Conservation (phyloP, 768 basidiomycete species). For the Pleurotus salmoneostramineus region DNA sequence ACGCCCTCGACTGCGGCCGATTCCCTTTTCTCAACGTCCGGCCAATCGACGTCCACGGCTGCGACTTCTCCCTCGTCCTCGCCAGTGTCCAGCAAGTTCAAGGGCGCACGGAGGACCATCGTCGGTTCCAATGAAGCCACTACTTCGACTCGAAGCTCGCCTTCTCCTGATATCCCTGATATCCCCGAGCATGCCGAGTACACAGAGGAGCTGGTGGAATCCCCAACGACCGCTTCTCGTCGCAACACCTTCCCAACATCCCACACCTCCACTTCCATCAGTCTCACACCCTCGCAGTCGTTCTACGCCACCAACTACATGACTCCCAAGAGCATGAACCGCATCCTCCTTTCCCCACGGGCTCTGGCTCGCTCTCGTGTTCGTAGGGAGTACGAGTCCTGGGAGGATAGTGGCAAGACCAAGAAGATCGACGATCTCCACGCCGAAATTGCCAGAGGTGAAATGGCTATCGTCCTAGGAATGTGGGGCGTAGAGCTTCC, state of each 20-base stretch:
- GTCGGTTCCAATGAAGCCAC: background rate
- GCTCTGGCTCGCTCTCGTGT: background rate
- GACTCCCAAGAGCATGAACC: background rate
- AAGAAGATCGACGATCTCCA: slow-evolving; percentile 31
- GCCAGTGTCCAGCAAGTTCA: background rate
- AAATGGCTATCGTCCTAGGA: slow-evolving; percentile 62
- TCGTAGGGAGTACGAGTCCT: background rate
- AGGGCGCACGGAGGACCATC: background rate
- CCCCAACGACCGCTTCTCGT: background rate
- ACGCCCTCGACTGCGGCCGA: background rate
- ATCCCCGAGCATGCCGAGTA: background rate
- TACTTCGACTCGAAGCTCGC: background rate
- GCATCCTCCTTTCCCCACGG: background rate
- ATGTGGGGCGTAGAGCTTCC: slow-evolving; percentile 35
- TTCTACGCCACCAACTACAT: background rate
- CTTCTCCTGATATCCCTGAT: background rate
- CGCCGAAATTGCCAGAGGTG: slow-evolving; percentile 61
- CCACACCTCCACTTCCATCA: background rate
- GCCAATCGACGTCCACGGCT: slow-evolving; percentile 15
- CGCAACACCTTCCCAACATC: background rate
- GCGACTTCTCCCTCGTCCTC: background rate
- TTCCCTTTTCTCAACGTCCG: slow-evolving; percentile 13
- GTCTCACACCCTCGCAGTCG: background rate
- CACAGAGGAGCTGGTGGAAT: background rate
- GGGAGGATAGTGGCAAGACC: background rate